Conservation (phyloP, 345 rosid genomes). For the Raphanus raphanistrum region DNA sequence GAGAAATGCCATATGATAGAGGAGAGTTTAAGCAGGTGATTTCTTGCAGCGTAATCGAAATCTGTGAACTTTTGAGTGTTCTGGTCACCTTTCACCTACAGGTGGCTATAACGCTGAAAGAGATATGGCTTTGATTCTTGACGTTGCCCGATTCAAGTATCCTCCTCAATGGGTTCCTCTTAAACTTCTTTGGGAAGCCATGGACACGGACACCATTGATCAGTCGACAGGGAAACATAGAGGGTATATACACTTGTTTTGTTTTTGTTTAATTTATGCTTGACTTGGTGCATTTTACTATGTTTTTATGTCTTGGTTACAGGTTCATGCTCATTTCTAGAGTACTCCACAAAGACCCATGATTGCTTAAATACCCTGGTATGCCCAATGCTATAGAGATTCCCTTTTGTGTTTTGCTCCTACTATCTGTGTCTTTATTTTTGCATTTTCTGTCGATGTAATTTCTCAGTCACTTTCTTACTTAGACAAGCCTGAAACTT, state of each 20-base stretch:
- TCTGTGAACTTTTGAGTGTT: too few relatives aligned
- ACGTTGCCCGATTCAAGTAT: slow-evolving; percentile 94
- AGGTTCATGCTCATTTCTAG: slow-evolving; percentile 91
- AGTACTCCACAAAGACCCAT: slow-evolving; percentile 77
- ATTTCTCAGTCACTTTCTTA: neutral
- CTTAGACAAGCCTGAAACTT: too few relatives aligned
- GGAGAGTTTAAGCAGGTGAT: slow-evolving; percentile 64
- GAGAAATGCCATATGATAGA: slow-evolving; percentile 76
- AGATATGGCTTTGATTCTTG: slow-evolving; percentile 93
- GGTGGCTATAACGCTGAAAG: slow-evolving; percentile 86
- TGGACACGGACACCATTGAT: slow-evolving; percentile 73
- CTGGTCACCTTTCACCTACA: slow-evolving; percentile 78
- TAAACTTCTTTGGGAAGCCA: slow-evolving; percentile 90
- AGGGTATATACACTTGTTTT: slow-evolving; percentile 51
- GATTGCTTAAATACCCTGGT: slow-evolving; percentile 88
- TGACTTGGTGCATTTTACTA: neutral
- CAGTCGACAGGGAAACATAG: slow-evolving; percentile 63
- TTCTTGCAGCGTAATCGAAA: neutral
- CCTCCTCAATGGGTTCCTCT: slow-evolving; percentile 99
- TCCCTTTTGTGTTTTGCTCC: neutral
- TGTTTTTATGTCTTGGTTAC: slow-evolving; percentile 29
- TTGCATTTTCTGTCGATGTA: neutral
- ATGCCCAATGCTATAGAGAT: slow-evolving; percentile 18
- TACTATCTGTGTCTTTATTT: neutral
- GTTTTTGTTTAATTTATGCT: slow-evolving; percentile 10